Conservation (phyloP, 768 basidiomycete species). For the Royoungia palumana region DNA sequence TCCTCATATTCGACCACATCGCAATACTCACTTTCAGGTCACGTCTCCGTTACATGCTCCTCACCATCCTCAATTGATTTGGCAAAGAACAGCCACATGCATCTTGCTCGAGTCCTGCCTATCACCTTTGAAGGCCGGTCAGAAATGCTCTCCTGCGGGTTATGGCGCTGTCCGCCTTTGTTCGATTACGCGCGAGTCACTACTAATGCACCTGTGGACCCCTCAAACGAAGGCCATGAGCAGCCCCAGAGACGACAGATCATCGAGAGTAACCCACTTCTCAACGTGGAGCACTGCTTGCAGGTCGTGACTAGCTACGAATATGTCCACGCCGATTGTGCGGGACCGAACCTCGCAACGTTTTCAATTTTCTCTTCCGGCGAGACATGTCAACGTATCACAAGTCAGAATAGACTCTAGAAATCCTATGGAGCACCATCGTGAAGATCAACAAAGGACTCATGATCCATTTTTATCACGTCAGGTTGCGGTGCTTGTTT, state of each 20-base stretch:
- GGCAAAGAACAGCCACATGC: conserved; percentile 43
- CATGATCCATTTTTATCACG: not conserved
- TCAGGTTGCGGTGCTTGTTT: not conserved
- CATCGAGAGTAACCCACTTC: conserved; percentile 51
- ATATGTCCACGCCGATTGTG: conserved; percentile 46
- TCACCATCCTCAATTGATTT: conserved; percentile 56
- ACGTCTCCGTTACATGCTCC: conserved; percentile 63
- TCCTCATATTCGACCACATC: conserved; percentile 46
- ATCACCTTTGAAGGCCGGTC: conserved; percentile 85
- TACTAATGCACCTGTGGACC: conserved; percentile 47
- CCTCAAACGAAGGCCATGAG: conserved; percentile 64
- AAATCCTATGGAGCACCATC: not conserved
- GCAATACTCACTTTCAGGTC: conserved; percentile 84
- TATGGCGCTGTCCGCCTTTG: conserved; percentile 72
- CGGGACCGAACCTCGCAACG: conserved; percentile 18
- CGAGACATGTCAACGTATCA: conserved; percentile 49
- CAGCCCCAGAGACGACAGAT: conserved; percentile 43
- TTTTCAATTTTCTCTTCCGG: conserved; percentile 43
- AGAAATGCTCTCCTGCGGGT: conserved; percentile 62
- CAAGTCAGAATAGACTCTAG: not conserved
- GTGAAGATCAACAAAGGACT: conserved; percentile 8
- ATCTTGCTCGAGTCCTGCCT: conserved; percentile 59
- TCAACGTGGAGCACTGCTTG: conserved; percentile 53
- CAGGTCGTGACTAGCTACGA: conserved; percentile 51
- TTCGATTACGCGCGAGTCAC: conserved; percentile 59